Base-by-base conservation (phyloP, 2,329 filamentous ascomycete species). In the Fusarium sp. region DNA sequence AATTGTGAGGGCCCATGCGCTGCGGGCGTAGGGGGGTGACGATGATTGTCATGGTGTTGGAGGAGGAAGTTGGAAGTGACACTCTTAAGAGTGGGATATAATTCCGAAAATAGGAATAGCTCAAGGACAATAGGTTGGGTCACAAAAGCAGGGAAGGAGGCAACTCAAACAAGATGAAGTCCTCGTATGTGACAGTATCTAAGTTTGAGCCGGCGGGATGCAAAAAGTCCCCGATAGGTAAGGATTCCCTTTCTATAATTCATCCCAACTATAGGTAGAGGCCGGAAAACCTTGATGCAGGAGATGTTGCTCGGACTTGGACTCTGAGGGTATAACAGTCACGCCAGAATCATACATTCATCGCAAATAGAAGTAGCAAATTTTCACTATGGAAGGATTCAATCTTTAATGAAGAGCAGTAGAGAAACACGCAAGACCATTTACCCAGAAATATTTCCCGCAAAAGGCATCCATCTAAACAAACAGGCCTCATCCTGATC, bases 1-100 rank as follows among this genome's bases (percentile, higher is more conserved):
- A 74, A 63, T 72, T 74, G 72, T 74, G 72, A 57, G 41, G 71
- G 67, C 41, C 71, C 71, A 71, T 57, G 56, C 62, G 58, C 24
- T 56, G 68, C 57, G 56, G 71, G 71, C 57, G 58, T 54, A 71
- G n/a, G 69, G 68, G 37, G 64, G 58, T 68, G 58, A 61, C 57
- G 43, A 62, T 45, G 41, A 35, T 20, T 33, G 56, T 48, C 56
- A 71, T 74, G 67, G 67, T 71, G 67, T 70, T 50, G 70, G 58
- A 39, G 31, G 29, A 31, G 29, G 8, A 31, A 31, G 67, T 65
- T 67, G 67, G 60, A 67, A n/a, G n/a, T n/a, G n/a, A n/a, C n/a
- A n/a, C n/a, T n/a, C n/a, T n/a, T n/a, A n/a, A n/a, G n/a, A n/a
- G 60, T 54, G 61, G 29, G n/a, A 52, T 35, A 41, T 31, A 10